Evolutionary conservation across 1,284 basidiomycete genomes (phyloP), one percentile per base, ranked within the genome.

Genomic region (Kwoniella shivajii): DNA sequence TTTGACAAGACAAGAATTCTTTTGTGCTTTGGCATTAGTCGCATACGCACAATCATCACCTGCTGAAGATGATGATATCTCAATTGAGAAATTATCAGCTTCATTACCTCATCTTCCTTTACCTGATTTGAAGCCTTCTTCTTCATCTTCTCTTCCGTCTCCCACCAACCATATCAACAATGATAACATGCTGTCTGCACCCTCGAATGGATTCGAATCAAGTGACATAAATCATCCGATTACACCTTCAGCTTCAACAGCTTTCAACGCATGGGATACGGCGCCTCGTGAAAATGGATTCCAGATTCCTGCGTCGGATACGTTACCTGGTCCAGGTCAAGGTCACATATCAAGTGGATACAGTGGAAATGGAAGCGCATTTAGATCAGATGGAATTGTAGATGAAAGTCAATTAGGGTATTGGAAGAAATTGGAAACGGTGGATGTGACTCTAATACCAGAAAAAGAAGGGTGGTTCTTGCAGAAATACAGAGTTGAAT

Each of bases 391-490:
- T 26, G 60, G 60, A 31, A 55, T 61, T 9, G 65, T 71, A n/a
- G 66, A 63, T 4, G 67, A 66, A 31, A 65, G 64, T 16, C 72
- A 75, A 48, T 57, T 60, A 29, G 76, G 88, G 29, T 94, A 90
- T 88, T 94, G 90, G 90, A 88, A 85, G 75, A 86, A 82, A 60
- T 84, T 89, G 70, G 88, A 91, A 71, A 82, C 74, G 0, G 84
- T 89, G 26, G 80, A 83, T 45, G 84, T 95, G 29, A 83, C 82
- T 45, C 66, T 79, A 30, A 81, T 91, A 45, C 79, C 88, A 24
- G 90, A 91, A 33, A 89, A 88, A 67, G 90, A 92, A 73, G 92
- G 92, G 11, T 78, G 77, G 41, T 92, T 92, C 73, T 85, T 93
- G 66, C 79, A 92, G 59, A 92, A 91, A 11, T 94, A 93, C 72